Conservation (phyloP, 306 rosid species). For the Amphicarpaea edgeworthii region DNA sequence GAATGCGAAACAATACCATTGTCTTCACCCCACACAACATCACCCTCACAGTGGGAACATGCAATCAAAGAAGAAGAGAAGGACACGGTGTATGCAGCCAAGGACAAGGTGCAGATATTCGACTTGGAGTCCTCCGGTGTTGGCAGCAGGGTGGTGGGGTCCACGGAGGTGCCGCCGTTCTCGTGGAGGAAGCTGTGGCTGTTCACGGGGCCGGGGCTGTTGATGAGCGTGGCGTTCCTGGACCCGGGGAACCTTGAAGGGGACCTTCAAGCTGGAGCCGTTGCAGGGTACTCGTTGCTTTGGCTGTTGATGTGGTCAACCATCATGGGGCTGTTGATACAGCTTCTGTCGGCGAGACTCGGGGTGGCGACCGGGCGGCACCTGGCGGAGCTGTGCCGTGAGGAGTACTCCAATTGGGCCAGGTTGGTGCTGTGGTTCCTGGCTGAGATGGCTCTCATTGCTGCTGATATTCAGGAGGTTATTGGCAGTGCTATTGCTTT, state of each 20-base stretch:
- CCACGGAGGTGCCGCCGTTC: slow-evolving; percentile 54
- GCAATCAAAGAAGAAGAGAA: neutral
- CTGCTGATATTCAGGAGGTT: slow-evolving; percentile 85
- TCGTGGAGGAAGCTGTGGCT: slow-evolving; percentile 81
- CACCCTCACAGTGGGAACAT: neutral
- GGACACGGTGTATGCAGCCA: slow-evolving; percentile 41
- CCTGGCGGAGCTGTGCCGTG: slow-evolving; percentile 78
- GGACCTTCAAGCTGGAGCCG: slow-evolving; percentile 69
- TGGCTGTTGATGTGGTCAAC: slow-evolving; percentile 83
- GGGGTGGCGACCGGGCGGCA: slow-evolving; percentile 80
- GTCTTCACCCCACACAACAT: neutral
- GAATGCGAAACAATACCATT: slow-evolving; percentile 51
- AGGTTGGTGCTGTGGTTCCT: slow-evolving; percentile 58
- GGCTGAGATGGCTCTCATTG: slow-evolving; percentile 79
- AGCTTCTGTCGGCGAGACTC: slow-evolving; percentile 70
- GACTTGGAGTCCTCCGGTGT: slow-evolving; percentile 38
- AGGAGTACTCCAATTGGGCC: slow-evolving; percentile 78
- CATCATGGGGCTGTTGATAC: slow-evolving; percentile 67
- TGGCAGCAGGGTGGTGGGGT: neutral
- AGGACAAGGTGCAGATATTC: slow-evolving; percentile 55
- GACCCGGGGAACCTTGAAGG: slow-evolving; percentile 84
- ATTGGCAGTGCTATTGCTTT: slow-evolving; percentile 88
- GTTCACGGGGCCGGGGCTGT: slow-evolving; percentile 78
- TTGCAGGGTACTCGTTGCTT: slow-evolving; percentile 75
- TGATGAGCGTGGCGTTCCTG: slow-evolving; percentile 82